Evolutionary conservation across 352 stramenopile genomes (phyloP).

Genomic region (Globisporangium nagaii): DNA sequence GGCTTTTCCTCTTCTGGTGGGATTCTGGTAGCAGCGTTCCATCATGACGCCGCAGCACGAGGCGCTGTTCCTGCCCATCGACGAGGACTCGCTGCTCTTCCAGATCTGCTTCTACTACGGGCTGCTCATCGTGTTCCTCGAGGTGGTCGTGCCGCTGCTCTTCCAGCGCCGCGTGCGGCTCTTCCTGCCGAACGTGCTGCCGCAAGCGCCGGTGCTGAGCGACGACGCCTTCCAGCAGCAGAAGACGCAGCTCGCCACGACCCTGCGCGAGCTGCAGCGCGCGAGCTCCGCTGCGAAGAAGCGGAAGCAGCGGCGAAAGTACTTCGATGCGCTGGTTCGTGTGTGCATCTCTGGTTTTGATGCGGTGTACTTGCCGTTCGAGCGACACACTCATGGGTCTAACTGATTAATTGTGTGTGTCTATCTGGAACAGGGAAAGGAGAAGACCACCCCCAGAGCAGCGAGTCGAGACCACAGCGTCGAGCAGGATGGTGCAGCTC

Average conservation of each 20-base stretch:
- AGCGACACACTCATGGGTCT: too few relatives aligned
- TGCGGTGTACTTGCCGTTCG: neutral
- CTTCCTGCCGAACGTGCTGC: slow-evolving; percentile 24
- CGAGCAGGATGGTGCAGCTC: neutral
- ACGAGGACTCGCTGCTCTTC: slow-evolving; percentile 48
- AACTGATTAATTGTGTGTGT: neutral
- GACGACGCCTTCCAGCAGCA: slow-evolving; percentile 35
- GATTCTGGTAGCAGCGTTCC: too few relatives aligned
- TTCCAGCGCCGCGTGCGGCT: slow-evolving; percentile 53
- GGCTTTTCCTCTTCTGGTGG: too few relatives aligned
- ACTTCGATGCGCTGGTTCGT: neutral
- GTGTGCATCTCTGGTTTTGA: neutral
- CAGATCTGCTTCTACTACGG: slow-evolving; percentile 54
- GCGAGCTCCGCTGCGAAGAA: slow-evolving; percentile 1
- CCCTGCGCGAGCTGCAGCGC: slow-evolving; percentile 33
- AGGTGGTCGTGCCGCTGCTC: slow-evolving; percentile 44
- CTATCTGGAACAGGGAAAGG: neutral
- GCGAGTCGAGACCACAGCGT: neutral
- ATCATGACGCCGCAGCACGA: neutral
- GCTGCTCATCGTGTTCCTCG: slow-evolving; percentile 36
- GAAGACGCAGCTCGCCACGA: slow-evolving; percentile 28
- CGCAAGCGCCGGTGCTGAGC: slow-evolving; percentile 15
- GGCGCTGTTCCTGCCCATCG: slow-evolving; percentile 39
- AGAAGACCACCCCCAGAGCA: neutral
- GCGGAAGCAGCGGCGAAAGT: neutral